Evolutionary conservation across 345 rosid species (phyloP).

Genomic region (Erysimum cheiranthoides): DNA sequence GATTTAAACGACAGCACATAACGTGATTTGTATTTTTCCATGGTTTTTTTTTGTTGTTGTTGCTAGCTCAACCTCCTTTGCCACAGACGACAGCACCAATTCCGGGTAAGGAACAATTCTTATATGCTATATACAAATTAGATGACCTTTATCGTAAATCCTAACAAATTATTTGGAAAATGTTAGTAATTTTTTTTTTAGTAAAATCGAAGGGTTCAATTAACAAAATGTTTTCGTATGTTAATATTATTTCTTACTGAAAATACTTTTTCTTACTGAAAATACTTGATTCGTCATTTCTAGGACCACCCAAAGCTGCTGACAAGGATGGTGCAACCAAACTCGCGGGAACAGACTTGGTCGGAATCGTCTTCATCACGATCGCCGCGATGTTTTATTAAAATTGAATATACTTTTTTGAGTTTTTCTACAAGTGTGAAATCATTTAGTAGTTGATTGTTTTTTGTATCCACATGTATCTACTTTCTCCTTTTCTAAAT

Average conservation of each 20-base stretch:
- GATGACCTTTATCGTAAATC: not conserved
- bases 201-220: not conserved
- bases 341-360: constrained; percentile 16
- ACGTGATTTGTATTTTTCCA: not conserved
- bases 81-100: not conserved
- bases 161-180: not conserved
- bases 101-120: constrained; percentile 23
- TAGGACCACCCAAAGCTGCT: constrained; percentile 24
- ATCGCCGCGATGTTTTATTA: constrained; percentile 28
- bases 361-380: constrained; percentile 24
- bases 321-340: constrained; percentile 24
- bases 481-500: too few species aligned
- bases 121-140: not conserved
- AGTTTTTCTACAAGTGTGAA: too few species aligned
- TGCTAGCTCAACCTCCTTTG: constrained; percentile 17
- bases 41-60: not conserved
- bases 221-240: too few species aligned
- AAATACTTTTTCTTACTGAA: not conserved
- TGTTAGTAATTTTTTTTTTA: not conserved
- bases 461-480: too few species aligned
- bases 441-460: too few species aligned
- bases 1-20: too few species aligned
- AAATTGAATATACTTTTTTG: not conserved
- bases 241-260: not conserved
- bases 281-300: not conserved